phyloP scores from a whole-genome alignment of 1,284 basidiomycete genomes.

The Ustilago trichophora region DNA sequence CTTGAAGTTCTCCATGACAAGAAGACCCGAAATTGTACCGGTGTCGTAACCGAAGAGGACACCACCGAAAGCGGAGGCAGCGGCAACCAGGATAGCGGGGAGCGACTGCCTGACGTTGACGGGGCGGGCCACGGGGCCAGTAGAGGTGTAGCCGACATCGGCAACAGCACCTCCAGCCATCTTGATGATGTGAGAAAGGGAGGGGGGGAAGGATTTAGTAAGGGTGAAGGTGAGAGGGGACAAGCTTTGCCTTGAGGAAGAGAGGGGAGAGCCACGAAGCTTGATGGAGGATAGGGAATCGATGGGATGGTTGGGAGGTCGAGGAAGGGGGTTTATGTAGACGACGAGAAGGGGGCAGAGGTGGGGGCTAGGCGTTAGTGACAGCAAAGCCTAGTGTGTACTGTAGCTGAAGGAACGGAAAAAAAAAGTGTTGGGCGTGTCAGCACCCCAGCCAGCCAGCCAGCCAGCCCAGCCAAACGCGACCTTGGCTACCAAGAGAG shows the following conservation, averaged over 20 bases:
- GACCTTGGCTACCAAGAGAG: too few relatives aligned
- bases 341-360: conserved; percentile 5
- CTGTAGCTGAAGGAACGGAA: too few relatives aligned
- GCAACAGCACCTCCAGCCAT: conserved; percentile 57
- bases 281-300: too few relatives aligned
- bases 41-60: conserved; percentile 74
- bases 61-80: conserved; percentile 85
- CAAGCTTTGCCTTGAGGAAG: conserved; percentile 21
- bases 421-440: too few relatives aligned
- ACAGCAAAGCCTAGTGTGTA: too few relatives aligned
- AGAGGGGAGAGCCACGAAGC: conserved; percentile 15
- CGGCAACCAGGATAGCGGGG: conserved; percentile 67
- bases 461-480: too few relatives aligned
- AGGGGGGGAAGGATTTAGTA: conserved; percentile 7
- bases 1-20: conserved; percentile 48
- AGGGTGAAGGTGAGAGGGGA: conserved; percentile 1
- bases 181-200: conserved; percentile 20
- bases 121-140: conserved; percentile 53
- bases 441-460: too few relatives aligned
- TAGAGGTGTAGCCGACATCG: conserved; percentile 30
- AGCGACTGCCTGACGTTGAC: conserved; percentile 45
- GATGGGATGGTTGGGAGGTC: conserved; percentile 12
- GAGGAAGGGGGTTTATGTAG: conserved; percentile 37
- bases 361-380: background rate
- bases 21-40: conserved; percentile 53